Conservation (phyloP, 106 monocot species). For the Vanilla planifolia region DNA sequence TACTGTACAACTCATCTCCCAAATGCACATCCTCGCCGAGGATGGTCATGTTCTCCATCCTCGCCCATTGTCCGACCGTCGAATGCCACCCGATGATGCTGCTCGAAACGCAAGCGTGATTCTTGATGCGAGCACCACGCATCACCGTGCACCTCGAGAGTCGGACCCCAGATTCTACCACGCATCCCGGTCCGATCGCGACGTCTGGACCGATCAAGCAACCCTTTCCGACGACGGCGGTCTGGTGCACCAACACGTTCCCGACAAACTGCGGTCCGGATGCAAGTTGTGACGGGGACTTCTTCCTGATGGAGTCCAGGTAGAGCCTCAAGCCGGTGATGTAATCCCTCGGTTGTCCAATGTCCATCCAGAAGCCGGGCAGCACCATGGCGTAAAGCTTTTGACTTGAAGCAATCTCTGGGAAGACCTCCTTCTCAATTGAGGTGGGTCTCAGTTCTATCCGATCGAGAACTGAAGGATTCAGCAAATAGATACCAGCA, state of each 20-base stretch:
- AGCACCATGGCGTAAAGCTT: conserved; percentile 61
- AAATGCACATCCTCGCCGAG: conserved; percentile 85
- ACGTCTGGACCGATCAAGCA: conserved; percentile 76
- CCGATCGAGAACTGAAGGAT: conserved; percentile 42
- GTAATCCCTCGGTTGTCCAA: conserved; percentile 64
- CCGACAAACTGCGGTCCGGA: conserved; percentile 47
- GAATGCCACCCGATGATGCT: conserved; percentile 87
- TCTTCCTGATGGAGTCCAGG: conserved; percentile 43
- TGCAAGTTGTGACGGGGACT: conserved; percentile 29
- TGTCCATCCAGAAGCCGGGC: conserved; percentile 73
- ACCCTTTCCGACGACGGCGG: conserved; percentile 49
- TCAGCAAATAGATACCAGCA: conserved; percentile 49
- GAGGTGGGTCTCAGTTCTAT: conserved; percentile 60
- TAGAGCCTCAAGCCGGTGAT: conserved; percentile 57
- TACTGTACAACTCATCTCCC: conserved; percentile 75
- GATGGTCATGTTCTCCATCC: conserved; percentile 84
- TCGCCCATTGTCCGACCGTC: conserved; percentile 69
- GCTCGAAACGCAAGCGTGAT: conserved; percentile 53
- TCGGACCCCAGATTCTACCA: conserved; percentile 66
- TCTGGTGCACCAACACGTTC: conserved; percentile 70
- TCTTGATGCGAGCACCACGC: conserved; percentile 51
- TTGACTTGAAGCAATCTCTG: conserved; percentile 39
- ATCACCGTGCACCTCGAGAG: conserved; percentile 66
- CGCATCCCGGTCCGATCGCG: conserved; percentile 52
- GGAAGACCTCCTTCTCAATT: conserved; percentile 77